These are phyloP conservation scores for Penicillium alfredii DNA, from an alignment of 495 filamentous ascomycete genomes.

Conservation along the genomic window DNA sequence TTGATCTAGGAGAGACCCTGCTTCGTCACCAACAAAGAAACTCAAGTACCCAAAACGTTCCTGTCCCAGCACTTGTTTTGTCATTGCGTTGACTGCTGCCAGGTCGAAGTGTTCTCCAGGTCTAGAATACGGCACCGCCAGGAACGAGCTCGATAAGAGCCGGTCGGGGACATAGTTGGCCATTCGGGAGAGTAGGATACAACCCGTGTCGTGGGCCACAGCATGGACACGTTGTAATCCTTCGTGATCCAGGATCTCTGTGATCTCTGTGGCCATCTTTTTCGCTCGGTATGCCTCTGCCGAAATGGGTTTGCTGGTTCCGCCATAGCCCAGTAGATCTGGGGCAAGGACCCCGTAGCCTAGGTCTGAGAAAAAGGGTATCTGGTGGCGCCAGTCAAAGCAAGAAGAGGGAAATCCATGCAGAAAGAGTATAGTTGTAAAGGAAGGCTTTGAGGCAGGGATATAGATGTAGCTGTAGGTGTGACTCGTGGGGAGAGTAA, in stretches of 20 bases:
- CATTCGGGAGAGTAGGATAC: slow-evolving; percentile 23
- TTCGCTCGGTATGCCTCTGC: slow-evolving; percentile 26
- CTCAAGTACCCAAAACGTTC: slow-evolving; percentile 23
- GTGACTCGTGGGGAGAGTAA: slow-evolving; percentile 2
- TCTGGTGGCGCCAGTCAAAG: slow-evolving; percentile 39
- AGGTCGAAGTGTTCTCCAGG: slow-evolving; percentile 21
- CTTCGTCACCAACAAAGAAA: slow-evolving; percentile 18
- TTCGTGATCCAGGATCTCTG: slow-evolving; percentile 15
- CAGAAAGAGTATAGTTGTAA: slow-evolving; percentile 25
- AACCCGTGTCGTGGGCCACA: slow-evolving; percentile 27
- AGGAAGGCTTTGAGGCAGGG: slow-evolving; percentile 10
- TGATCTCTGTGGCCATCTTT: slow-evolving; percentile 23
- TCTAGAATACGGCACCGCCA: slow-evolving; percentile 21
- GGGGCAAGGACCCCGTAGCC: slow-evolving; percentile 40
- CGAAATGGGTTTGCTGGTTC: slow-evolving; percentile 30
- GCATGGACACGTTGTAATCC: slow-evolving; percentile 7
- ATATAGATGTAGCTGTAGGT: slow-evolving; percentile 27
- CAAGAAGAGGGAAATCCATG: slow-evolving; percentile 33
- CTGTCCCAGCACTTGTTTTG: slow-evolving; percentile 21
- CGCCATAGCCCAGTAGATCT: slow-evolving; percentile 42
- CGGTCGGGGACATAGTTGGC: slow-evolving; percentile 23
- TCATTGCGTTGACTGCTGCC: slow-evolving; percentile 16
- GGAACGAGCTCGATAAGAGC: slow-evolving; percentile 19
- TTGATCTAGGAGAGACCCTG: slow-evolving; percentile 20
- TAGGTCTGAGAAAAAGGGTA: slow-evolving; percentile 17